These are phyloP conservation scores for Malus fusca DNA, from an alignment of 306 rosid species.

Conservation along the genomic window DNA sequence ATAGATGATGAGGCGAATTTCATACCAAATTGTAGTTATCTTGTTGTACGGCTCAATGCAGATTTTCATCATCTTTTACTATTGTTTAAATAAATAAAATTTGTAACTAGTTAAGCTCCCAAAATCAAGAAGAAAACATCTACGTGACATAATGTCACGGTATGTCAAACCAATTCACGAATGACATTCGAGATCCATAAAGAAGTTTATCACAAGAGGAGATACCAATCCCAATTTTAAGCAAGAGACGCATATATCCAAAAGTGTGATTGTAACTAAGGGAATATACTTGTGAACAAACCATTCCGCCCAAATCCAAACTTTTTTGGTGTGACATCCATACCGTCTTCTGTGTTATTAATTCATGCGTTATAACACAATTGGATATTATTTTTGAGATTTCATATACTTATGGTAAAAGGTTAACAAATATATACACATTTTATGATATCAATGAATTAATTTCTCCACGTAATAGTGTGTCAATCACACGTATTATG, in stretches of 20 bases:
- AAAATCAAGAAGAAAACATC: not conserved
- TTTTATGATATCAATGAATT: not conserved
- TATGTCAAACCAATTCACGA: too few species aligned
- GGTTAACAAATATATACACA: too few species aligned
- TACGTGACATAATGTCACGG: too few species aligned
- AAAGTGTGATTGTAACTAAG: not conserved
- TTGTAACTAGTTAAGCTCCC: not conserved
- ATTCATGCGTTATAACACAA: too few species aligned
- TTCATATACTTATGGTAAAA: too few species aligned
- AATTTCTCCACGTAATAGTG: not conserved
- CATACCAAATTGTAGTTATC: too few species aligned
- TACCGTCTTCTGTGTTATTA: too few species aligned
- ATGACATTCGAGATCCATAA: not conserved
- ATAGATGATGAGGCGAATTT: not conserved
- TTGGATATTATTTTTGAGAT: too few species aligned
- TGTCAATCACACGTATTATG: not conserved
- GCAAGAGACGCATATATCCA: not conserved
- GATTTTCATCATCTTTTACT: too few species aligned
- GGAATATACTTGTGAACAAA: not conserved
- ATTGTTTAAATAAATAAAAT: too few species aligned
- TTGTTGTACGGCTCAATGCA: too few species aligned
- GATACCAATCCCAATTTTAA: not conserved
- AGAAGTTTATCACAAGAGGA: not conserved
- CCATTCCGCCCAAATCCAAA: not conserved
- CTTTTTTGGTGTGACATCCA: not conserved